A percentile compares a stretch with the other conserved stretches of the same genome.
These are phyloP conservation scores for Echinochloa phyllopogon DNA, from an alignment of 176 grass and related monocot genomes.

Conservation along the genomic window DNA sequence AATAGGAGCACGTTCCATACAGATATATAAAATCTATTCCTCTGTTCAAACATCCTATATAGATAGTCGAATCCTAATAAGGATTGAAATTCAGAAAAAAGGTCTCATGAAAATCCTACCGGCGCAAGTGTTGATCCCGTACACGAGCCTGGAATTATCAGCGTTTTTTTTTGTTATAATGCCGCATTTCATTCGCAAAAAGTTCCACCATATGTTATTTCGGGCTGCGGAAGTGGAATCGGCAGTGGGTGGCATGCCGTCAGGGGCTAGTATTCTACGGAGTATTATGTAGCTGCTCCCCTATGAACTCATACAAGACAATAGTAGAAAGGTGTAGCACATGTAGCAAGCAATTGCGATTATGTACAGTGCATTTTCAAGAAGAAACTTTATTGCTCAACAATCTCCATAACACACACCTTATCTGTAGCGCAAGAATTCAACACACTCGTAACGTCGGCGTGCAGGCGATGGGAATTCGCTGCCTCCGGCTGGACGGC, in stretches of 20 bases:
- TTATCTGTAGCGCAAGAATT: slow-evolving; percentile 59
- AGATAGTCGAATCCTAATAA: not conserved
- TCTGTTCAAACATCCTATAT: not conserved
- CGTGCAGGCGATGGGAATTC: slow-evolving; percentile 60
- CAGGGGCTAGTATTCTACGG: not conserved
- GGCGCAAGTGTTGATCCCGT: too few species aligned
- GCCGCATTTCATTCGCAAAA: too few species aligned
- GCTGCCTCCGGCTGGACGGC: slow-evolving; percentile 42
- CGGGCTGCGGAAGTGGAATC: not conserved
- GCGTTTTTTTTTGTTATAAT: too few species aligned
- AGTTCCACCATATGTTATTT: not conserved
- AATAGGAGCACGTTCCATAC: not conserved
- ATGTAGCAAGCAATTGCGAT: not conserved
- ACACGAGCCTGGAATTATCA: not conserved
- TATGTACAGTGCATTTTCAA: slow-evolving; percentile 39
- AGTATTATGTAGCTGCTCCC: not conserved
- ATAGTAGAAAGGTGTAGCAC: not conserved
- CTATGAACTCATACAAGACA: not conserved
- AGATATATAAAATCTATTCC: not conserved
- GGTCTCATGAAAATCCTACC: not conserved
- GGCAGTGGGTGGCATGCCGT: not conserved
- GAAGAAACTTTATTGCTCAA: slow-evolving; percentile 39
- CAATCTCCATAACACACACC: slow-evolving; percentile 62
- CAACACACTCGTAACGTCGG: slow-evolving; percentile 49
- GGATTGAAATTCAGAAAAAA: not conserved